Percentiles rank a stretch among this genome's conserved stretches.
Evolutionary conservation across 176 grass and related monocot species (phyloP).

Genomic region (Ampelocalamus luodianensis): DNA sequence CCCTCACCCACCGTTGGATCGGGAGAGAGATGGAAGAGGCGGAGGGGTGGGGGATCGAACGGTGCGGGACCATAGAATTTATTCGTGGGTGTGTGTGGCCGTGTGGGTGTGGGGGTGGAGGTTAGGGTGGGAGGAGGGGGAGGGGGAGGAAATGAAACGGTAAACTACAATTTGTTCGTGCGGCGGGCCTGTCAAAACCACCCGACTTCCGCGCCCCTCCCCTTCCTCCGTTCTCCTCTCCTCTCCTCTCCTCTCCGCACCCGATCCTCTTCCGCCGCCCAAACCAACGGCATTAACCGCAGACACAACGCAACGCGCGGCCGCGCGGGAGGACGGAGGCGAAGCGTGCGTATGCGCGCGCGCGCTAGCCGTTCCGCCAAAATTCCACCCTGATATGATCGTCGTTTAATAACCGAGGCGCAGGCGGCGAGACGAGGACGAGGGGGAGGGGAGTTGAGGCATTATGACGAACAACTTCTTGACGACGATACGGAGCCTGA

Average conservation of each 20-base stretch:
- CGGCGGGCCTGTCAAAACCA: constrained; percentile 7
- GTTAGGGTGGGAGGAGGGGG: too few species aligned
- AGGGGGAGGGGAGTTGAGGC: background rate
- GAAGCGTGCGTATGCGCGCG: constrained; percentile 33
- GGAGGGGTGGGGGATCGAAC: too few species aligned
- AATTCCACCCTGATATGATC: constrained; percentile 42
- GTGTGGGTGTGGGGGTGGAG: too few species aligned
- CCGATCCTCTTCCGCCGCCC: constrained; percentile 32
- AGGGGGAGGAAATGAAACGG: too few species aligned
- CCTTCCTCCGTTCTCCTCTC: constrained; percentile 35
- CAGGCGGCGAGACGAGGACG: background rate
- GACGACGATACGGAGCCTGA: constrained; percentile 88
- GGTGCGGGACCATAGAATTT: too few species aligned
- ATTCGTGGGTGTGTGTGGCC: too few species aligned
- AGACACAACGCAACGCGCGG: constrained; percentile 33
- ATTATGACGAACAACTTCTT: constrained; percentile 94
- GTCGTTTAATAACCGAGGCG: constrained; percentile 6
- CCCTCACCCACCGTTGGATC: too few species aligned
- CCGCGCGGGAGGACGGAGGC: constrained; percentile 46
- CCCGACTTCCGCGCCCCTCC: constrained; percentile 58
- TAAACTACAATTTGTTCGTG: constrained; percentile 20
- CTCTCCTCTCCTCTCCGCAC: constrained; percentile 35
- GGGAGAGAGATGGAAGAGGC: too few species aligned
- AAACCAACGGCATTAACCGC: constrained; percentile 46
- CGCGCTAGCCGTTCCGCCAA: constrained; percentile 50